Evolutionary conservation across 768 basidiomycete genomes (phyloP).

Genomic region (Ramaria rubella): DNA sequence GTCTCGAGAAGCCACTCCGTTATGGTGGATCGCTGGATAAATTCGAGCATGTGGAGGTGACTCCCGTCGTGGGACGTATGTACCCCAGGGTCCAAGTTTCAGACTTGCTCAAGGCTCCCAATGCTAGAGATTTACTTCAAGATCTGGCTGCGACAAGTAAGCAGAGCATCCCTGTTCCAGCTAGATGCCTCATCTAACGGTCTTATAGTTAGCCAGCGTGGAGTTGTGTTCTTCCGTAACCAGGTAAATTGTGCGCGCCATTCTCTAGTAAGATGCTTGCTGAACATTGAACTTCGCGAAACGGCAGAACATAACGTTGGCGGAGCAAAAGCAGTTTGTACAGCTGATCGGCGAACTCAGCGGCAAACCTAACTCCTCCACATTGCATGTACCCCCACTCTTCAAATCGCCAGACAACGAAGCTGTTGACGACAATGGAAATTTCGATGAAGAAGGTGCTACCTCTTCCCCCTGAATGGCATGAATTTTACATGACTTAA

Average conservation of each 20-base stretch:
- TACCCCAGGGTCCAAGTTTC: slow-evolving; percentile 1
- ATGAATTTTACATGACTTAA: too few relatives aligned
- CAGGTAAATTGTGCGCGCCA: too few relatives aligned
- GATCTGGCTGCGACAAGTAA: slow-evolving; percentile 16
- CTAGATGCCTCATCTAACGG: not conserved
- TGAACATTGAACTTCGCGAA: too few relatives aligned
- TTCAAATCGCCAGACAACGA: slow-evolving; percentile 23
- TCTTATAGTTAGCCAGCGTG: slow-evolving; percentile 24
- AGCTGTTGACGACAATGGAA: slow-evolving; percentile 1
- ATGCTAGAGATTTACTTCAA: slow-evolving; percentile 10
- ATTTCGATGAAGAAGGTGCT: slow-evolving; percentile 5
- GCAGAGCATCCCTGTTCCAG: not conserved
- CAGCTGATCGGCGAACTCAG: slow-evolving; percentile 20
- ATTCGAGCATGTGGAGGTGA: slow-evolving; percentile 1
- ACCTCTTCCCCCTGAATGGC: too few relatives aligned
- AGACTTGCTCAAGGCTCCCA: slow-evolving; percentile 1
- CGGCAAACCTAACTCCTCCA: slow-evolving; percentile 23
- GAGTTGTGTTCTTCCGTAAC: slow-evolving; percentile 30
- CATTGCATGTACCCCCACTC: slow-evolving; percentile 25
- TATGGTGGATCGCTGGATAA: slow-evolving; percentile 1
- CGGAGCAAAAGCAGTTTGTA: slow-evolving; percentile 22
- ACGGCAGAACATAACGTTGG: slow-evolving; percentile 17
- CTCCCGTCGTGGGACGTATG: slow-evolving; percentile 1
- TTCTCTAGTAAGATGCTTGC: too few relatives aligned
- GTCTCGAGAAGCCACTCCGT: not conserved